Evolutionary conservation across 768 basidiomycete species (phyloP).

Genomic region (Leucocoprinus sp.): DNA sequence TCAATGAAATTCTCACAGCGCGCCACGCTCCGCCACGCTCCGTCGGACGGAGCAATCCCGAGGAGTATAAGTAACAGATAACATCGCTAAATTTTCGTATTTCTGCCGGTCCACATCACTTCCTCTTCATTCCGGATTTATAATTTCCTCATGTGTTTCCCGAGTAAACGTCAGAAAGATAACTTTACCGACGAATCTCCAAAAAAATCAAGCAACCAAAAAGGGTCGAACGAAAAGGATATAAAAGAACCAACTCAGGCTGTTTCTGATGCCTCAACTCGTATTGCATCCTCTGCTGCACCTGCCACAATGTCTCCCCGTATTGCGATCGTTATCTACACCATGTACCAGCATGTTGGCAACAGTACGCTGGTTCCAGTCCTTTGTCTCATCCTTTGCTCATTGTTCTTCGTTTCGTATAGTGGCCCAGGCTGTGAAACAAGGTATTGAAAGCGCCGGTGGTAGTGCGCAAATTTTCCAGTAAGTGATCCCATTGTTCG

Average conservation of each 20-base stretch:
- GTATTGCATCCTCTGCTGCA: conserved; percentile 7
- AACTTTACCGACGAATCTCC: conserved; percentile 21
- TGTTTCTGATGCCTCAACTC: conserved; percentile 1
- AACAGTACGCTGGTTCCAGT: conserved; percentile 34
- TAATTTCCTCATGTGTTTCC: conserved; percentile 24
- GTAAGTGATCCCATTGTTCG: conserved; percentile 24
- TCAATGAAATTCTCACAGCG: not conserved
- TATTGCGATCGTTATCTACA: conserved; percentile 67
- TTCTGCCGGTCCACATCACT: not conserved
- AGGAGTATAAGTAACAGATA: conserved; percentile 2
- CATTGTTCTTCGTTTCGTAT: conserved; percentile 3
- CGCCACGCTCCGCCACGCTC: conserved; percentile 3
- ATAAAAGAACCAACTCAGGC: conserved; percentile 20
- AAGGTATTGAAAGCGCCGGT: conserved; percentile 39
- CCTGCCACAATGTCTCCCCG: conserved; percentile 36
- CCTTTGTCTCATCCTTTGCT: not conserved
- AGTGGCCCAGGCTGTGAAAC: conserved; percentile 56
- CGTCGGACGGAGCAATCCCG: not conserved
- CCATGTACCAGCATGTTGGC: conserved; percentile 68
- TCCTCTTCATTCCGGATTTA: conserved; percentile 1
- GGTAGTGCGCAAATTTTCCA: conserved; percentile 47
- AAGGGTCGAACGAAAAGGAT: conserved; percentile 16
- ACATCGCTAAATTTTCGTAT: not conserved
- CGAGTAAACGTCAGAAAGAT: conserved; percentile 23
- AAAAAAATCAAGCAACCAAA: conserved; percentile 13